phyloP scores from a whole-genome alignment of 1,284 basidiomycete species.

The Fomitopsis palustris region DNA sequence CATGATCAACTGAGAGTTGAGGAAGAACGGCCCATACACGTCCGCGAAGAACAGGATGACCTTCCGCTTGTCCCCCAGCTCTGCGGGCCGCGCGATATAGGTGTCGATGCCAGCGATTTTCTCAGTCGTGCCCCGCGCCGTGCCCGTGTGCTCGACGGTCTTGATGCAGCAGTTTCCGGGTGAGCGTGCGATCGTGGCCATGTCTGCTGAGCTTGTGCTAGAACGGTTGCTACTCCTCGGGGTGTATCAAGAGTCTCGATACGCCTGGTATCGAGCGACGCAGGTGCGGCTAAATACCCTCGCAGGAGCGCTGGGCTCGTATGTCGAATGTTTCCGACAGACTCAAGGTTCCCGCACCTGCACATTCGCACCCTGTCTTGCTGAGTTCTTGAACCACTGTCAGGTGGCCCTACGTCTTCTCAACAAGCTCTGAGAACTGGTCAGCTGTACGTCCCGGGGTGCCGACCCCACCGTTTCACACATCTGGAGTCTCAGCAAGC shows the following conservation, averaged over 20 bases:
- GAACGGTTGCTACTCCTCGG: neutral
- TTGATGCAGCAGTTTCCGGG: constrained; percentile 42
- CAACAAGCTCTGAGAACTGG: neutral
- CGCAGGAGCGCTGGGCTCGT: neutral
- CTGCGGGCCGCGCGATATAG: constrained; percentile 44
- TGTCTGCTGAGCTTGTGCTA: neutral
- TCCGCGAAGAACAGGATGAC: constrained; percentile 50
- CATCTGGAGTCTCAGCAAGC: neutral
- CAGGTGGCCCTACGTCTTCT: neutral
- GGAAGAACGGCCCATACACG: constrained; percentile 41
- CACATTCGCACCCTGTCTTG: neutral
- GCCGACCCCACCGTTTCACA: neutral
- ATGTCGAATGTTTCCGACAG: neutral
- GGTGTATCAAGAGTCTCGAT: no score
- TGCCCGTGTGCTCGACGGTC: constrained; percentile 47
- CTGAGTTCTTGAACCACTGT: neutral
- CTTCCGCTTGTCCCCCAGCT: constrained; percentile 26
- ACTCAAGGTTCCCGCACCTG: neutral
- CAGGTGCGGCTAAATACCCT: neutral
- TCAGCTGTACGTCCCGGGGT: neutral
- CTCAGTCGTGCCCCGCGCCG: constrained; percentile 38
- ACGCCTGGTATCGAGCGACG: no score
- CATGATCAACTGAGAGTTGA: constrained; percentile 49
- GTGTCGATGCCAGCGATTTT: constrained; percentile 45
- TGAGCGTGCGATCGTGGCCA: constrained; percentile 36